These are phyloP conservation scores for Yarrowia sp. DNA, from an alignment of 805 yeast species.

Conservation along the genomic window DNA sequence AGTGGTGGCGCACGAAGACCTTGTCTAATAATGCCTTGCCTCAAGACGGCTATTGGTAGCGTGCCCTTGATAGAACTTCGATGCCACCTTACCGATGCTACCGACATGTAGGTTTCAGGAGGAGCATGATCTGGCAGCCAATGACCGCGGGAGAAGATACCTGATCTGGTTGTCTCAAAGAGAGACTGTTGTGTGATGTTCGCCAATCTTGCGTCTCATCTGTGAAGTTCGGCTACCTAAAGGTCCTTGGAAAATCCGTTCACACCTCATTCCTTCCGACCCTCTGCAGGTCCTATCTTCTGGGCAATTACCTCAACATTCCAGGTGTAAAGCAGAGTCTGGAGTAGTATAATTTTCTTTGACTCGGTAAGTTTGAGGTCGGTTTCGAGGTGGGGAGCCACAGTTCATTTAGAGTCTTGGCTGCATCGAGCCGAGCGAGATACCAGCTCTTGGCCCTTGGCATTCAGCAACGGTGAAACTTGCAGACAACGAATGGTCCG, in stretches of 20 bases:
- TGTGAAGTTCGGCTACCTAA: background rate
- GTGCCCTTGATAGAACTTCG: background rate
- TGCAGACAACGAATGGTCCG: background rate
- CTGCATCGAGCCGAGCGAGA: constrained; percentile 14
- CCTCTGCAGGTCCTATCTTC: constrained; percentile 13
- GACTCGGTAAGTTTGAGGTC: background rate
- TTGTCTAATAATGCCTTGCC: background rate
- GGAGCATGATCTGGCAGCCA: constrained; percentile 13
- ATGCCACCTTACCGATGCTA: background rate
- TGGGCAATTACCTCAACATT: constrained; percentile 16
- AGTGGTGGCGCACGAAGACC: background rate
- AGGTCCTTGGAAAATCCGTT: background rate
- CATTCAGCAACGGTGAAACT: background rate
- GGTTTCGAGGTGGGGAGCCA: background rate
- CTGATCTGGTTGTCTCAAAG: background rate
- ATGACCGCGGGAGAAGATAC: background rate
- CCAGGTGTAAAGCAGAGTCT: constrained; percentile 9
- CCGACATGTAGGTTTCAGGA: constrained; percentile 3
- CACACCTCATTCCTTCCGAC: background rate
- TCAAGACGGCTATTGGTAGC: background rate
- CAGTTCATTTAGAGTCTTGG: constrained; percentile 28
- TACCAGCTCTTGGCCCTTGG: constrained; percentile 24
- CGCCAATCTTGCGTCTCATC: background rate
- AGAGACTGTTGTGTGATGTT: background rate
- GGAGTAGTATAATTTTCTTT: background rate